phyloP scores from a whole-genome alignment of 78 protist genomes.

The Dictyostelium discoideum region DNA sequence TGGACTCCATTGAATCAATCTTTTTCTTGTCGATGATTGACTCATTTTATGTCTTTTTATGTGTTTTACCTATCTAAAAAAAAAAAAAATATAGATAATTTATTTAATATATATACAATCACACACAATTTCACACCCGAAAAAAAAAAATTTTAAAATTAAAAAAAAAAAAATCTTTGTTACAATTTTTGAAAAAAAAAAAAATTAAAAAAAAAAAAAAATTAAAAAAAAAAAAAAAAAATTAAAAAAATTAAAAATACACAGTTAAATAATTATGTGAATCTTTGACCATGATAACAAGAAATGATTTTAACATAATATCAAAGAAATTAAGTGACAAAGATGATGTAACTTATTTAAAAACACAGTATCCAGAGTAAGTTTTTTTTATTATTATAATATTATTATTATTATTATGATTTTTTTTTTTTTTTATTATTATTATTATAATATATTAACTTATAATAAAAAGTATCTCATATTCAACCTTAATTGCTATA shows the following conservation, averaged over 20 bases:
- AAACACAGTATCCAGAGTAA: slow-evolving; percentile 38
- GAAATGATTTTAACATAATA: slow-evolving; percentile 51
- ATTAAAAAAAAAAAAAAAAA: neutral
- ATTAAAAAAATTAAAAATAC: too few species aligned
- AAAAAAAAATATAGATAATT: neutral
- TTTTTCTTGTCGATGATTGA: slow-evolving; percentile 5
- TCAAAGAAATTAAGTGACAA: slow-evolving; percentile 34
- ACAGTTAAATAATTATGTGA: neutral
- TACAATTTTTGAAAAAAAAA: neutral
- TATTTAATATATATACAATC: neutral
- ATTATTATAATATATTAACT: too few species aligned
- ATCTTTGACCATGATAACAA: neutral
- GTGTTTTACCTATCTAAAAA: neutral
- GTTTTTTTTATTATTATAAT: too few species aligned
- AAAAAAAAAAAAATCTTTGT: neutral
- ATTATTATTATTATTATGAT: neutral
- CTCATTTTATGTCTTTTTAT: neutral
- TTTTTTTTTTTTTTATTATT: too few species aligned
- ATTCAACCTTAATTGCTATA: slow-evolving; percentile 54
- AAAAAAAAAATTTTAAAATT: neutral
- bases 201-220: neutral
- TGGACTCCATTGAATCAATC: slow-evolving; percentile 63
- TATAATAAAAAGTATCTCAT: neutral
- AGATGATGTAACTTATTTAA: slow-evolving; percentile 40
- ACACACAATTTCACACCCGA: neutral